These are phyloP conservation scores for Asterella californica DNA, from an alignment of 225 moss, liverwort and hornwort genomes.

Conservation along the genomic window DNA sequence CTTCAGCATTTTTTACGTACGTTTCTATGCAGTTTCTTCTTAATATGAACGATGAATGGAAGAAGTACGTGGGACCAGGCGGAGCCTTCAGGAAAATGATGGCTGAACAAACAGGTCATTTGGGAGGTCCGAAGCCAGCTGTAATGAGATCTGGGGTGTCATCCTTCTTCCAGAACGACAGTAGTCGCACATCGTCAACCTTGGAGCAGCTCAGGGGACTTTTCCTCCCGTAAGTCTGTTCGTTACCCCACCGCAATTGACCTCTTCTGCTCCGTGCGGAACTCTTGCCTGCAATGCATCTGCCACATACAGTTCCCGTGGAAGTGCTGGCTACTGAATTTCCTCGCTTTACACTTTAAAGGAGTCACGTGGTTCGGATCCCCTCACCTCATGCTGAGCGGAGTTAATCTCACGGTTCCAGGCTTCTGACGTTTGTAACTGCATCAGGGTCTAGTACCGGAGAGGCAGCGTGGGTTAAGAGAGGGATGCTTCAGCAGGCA, in stretches of 20 bases:
- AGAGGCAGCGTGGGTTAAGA: slow-evolving; percentile 1
- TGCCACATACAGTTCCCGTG: background rate
- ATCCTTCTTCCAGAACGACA: slow-evolving; percentile 25
- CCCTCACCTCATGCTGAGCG: background rate
- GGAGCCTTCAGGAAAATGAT: slow-evolving; percentile 59
- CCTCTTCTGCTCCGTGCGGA: background rate
- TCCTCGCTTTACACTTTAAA: background rate
- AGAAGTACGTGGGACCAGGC: slow-evolving; percentile 49
- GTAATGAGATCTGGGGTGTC: slow-evolving; percentile 6
- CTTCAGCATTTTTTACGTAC: background rate
- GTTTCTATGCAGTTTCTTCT: slow-evolving; percentile 10
- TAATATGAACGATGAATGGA: slow-evolving; percentile 52
- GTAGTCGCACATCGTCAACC: slow-evolving; percentile 12
- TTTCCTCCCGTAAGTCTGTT: slow-evolving; percentile 21
- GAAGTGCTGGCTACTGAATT: background rate
- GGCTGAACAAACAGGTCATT: slow-evolving; percentile 65
- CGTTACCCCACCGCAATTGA: no score
- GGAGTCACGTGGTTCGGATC: background rate
- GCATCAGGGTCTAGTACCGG: slow-evolving; percentile 8
- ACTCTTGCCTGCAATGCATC: background rate
- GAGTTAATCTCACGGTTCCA: background rate
- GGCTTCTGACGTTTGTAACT: background rate
- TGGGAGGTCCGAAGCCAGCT: slow-evolving; percentile 49
- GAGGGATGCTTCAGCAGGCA: slow-evolving; percentile 1
- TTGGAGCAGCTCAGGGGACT: slow-evolving; percentile 28